A percentile compares a stretch with the other conserved stretches of the same genome.
Conservation (phyloP, 163 green algal genomes). For the Scenedesmus sp. region DNA sequence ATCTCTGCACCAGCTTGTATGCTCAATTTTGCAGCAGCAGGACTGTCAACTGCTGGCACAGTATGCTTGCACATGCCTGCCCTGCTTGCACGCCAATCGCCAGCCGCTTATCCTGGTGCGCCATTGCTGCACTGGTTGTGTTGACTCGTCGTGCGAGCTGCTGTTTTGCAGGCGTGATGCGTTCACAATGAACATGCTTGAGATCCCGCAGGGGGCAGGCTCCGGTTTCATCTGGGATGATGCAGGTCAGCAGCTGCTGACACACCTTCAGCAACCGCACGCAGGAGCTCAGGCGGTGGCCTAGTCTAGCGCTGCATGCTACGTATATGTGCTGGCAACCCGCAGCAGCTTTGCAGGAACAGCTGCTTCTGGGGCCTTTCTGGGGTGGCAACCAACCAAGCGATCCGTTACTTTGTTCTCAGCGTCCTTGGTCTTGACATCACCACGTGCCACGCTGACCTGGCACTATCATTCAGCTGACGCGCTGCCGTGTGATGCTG, state of each 20-base stretch:
- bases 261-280: not conserved
- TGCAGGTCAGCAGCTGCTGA: not conserved
- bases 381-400: not conserved
- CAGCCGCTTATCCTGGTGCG: no score
- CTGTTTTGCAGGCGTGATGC: conserved; percentile 76
- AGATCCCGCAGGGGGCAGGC: conserved; percentile 91
- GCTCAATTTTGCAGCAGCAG: not conserved
- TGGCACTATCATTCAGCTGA: not conserved
- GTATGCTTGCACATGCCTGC: not conserved
- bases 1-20: not conserved
- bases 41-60: not conserved
- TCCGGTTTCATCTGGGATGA: conserved; percentile 90
- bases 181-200: conserved; percentile 90
- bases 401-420: no score
- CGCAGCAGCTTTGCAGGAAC: conserved; percentile 28
- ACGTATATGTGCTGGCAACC: not conserved
- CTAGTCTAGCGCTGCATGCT: not conserved
- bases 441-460: conserved; percentile 52
- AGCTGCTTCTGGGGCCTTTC: conserved; percentile 54
- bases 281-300: not conserved
- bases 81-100: not conserved
- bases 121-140: not conserved
- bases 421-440: conserved; percentile 51
- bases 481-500: no score
- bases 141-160: not conserved